Percentiles rank a stretch among this genome's conserved stretches.
Conservation (phyloP, 1,139 yeast genomes). For the Magnusiomyces clavatus region DNA sequence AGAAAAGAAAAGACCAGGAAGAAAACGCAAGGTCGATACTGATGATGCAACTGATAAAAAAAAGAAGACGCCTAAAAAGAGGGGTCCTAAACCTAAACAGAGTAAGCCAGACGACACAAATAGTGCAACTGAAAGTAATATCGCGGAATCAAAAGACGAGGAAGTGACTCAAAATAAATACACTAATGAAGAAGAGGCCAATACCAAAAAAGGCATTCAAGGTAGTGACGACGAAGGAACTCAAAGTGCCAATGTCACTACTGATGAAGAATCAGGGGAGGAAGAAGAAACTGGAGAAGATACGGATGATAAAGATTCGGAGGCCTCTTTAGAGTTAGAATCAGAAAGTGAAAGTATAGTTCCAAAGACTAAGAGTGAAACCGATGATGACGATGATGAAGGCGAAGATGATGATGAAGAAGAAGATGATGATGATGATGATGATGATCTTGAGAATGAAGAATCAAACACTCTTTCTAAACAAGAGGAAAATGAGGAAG, state of each 20-base stretch:
- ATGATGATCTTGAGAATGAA: not conserved
- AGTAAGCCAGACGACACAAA: not conserved
- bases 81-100: not conserved
- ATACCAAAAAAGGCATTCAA: not conserved
- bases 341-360: too few relatives aligned
- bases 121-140: not conserved
- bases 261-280: slow-evolving; percentile 6
- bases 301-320: not conserved
- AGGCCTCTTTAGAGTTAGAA: too few relatives aligned
- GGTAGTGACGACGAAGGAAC: not conserved
- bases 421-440: not conserved
- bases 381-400: slow-evolving; percentile 13
- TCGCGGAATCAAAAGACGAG: not conserved
- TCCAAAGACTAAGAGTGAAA: slow-evolving; percentile 19
- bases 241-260: not conserved
- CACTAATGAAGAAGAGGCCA: not conserved
- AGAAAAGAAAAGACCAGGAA: slow-evolving; percentile 3
- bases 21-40: not conserved
- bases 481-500: not conserved
- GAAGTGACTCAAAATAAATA: not conserved
- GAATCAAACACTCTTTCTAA: too few relatives aligned
- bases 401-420: not conserved
- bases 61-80: not conserved
- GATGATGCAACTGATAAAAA: not conserved
- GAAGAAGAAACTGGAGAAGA: slow-evolving; percentile 1